phyloP scores from a whole-genome alignment of 345 rosid genomes.

The Salix suchowensis region DNA sequence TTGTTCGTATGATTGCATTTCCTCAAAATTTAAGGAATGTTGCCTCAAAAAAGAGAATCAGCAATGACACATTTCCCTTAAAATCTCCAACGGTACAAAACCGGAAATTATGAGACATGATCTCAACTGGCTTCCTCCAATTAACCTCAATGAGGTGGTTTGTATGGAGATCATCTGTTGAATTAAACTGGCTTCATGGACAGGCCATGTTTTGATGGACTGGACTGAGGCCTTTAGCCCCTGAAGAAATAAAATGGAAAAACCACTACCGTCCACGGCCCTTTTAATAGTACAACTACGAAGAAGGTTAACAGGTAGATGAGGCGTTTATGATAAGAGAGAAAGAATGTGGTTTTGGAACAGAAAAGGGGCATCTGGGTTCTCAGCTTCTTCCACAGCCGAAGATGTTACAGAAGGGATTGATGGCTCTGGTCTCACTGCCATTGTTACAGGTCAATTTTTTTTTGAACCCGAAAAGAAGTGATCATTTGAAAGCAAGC shows the following conservation, averaged over 20 bases:
- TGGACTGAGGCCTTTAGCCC: background rate
- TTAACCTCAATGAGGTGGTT: background rate
- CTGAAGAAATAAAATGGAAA: background rate
- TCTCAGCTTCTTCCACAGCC: slow-evolving; percentile 69
- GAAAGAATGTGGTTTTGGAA: slow-evolving; percentile 48
- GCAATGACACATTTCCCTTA: background rate
- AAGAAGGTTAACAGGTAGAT: background rate
- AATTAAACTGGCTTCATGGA: background rate
- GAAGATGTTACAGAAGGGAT: slow-evolving; percentile 74
- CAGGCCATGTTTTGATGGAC: background rate
- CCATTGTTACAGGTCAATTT: slow-evolving; percentile 59
- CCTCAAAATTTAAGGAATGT: too few relatives aligned
- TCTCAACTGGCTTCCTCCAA: background rate
- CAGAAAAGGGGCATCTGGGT: slow-evolving; percentile 64
- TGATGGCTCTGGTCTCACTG: slow-evolving; percentile 69
- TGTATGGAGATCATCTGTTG: background rate
- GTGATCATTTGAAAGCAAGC: background rate
- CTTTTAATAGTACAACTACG: background rate
- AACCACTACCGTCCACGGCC: background rate
- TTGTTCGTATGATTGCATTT: background rate
- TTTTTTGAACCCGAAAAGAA: background rate
- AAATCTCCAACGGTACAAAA: background rate
- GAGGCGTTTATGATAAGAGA: background rate
- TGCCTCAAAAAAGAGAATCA: background rate
- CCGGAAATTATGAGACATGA: background rate